Base-by-base conservation (phyloP, 352 stramenopile genomes). In the Globisporangium apiculatum region DNA sequence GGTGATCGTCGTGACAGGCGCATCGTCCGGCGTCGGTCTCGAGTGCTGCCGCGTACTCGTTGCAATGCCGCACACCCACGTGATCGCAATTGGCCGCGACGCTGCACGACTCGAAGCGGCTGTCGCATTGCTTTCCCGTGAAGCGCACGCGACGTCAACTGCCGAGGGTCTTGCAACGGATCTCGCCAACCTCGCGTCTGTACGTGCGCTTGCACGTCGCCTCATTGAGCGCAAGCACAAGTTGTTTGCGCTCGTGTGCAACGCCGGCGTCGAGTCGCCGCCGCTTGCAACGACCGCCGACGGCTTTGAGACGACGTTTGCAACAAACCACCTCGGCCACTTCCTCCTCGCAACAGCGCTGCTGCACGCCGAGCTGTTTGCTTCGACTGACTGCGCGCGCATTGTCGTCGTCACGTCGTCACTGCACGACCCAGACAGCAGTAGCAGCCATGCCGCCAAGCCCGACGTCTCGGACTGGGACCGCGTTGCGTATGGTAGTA, bases 311-410 rank as follows among this genome's bases (percentile, higher is more conserved):
- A 73, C 63, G 10, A 76, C 66, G 43, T 76, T 76, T 37, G 69
- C 66, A 17, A 73, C 69, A 37, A 76, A 76, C 49, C 69, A 76
- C 61, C 45, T 73, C 36, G 55, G 57, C n/a, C 69, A 76, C n/a
- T 76, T 76, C 38, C n/a, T 76, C 46, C 57, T 76, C 18, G 64
- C 62, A 42, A 72, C 60, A 15, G 61, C 63, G 48, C 47, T 76
- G 3, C 60, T 64, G 38, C 58, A 72, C 56, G 47, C 45, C 8
- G 58, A 57, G 18, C 43, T 65, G 60, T 76, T 74, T 43, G 49
- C 17, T 11, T 40, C 64, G 5, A 24, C 38, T 8, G 51, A 45
- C 11, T 54, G 61, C 0, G 51, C 67, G 36, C 66, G 71, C 0
- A 37, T 80, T n/a, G 69, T 80, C 40, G 55, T 80, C n/a, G 38